phyloP scores from a whole-genome alignment of 805 yeast genomes.

The Yamadazyma phyllophila region DNA sequence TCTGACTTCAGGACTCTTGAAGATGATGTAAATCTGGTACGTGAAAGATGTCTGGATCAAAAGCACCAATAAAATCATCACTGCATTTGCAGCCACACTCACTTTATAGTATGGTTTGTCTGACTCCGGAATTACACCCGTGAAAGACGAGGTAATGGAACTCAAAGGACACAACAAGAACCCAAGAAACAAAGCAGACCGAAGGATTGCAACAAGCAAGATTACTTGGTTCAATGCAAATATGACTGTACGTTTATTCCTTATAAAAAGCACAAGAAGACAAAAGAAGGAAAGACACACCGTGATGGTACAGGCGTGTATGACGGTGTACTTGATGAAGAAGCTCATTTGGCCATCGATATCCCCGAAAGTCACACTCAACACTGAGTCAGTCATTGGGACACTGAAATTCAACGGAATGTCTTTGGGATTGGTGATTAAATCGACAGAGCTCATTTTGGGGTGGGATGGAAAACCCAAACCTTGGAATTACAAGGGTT shows the following conservation, averaged over 20 bases:
- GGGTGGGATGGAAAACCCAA: too few species aligned
- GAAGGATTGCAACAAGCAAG: constrained; percentile 53
- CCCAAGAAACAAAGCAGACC: constrained; percentile 57
- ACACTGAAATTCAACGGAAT: constrained; percentile 15
- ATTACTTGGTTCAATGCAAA: constrained; percentile 70
- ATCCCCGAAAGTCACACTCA: constrained; percentile 13
- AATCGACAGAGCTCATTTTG: neutral
- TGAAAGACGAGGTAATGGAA: constrained; percentile 43
- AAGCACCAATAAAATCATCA: constrained; percentile 58
- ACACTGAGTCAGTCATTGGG: constrained; percentile 10
- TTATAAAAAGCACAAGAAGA: constrained; percentile 19
- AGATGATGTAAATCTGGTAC: constrained; percentile 71
- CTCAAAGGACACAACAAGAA: constrained; percentile 45
- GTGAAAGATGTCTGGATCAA: constrained; percentile 64
- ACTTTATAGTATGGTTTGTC: constrained; percentile 39
- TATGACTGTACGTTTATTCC: constrained; percentile 60
- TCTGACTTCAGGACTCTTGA: constrained; percentile 54
- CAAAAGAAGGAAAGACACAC: constrained; percentile 16
- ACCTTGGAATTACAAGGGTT: too few species aligned
- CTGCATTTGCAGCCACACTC: constrained; percentile 59
- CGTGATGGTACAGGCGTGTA: constrained; percentile 20
- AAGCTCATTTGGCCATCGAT: constrained; percentile 12
- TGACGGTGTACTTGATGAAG: constrained; percentile 11
- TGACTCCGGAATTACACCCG: constrained; percentile 26
- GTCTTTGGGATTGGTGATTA: constrained; percentile 6